These are phyloP conservation scores for Penicillium concentricum DNA, from an alignment of 2,329 filamentous ascomycete genomes.

Conservation along the genomic window DNA sequence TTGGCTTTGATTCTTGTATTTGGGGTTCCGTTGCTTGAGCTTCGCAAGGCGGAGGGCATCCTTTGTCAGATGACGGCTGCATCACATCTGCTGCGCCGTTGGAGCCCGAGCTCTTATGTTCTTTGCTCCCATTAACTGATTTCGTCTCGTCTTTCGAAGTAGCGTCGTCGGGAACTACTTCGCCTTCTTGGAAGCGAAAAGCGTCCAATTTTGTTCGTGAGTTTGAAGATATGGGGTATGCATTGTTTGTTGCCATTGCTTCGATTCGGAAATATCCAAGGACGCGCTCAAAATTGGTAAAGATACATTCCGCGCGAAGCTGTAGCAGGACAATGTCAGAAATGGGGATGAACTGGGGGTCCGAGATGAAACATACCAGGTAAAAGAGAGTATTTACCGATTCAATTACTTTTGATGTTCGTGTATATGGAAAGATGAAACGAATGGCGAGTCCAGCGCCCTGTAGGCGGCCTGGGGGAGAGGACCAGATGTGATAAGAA, in stretches of 20 bases:
- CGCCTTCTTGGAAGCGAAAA: conserved; percentile 51
- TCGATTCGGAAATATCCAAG: conserved; percentile 18
- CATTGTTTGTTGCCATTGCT: conserved; percentile 27
- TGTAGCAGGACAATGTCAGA: conserved; percentile 16
- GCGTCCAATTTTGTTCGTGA: conserved; percentile 56
- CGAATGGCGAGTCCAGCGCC: conserved; percentile 16
- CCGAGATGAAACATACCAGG: not conserved
- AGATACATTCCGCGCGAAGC: conserved; percentile 27
- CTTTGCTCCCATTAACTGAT: conserved; percentile 43
- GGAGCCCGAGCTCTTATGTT: conserved; percentile 43
- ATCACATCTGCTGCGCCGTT: conserved; percentile 33
- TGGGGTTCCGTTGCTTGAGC: conserved; percentile 16
- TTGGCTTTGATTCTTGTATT: conserved; percentile 26
- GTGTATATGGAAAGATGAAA: conserved; percentile 8
- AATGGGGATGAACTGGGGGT: not conserved
- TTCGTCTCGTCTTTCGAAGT: conserved; percentile 24
- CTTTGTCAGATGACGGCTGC: conserved; percentile 19
- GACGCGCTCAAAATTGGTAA: conserved; percentile 19
- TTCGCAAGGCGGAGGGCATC: conserved; percentile 17
- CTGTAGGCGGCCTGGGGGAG: conserved; percentile 8
- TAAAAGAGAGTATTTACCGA: not conserved
- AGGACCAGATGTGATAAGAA: conserved; percentile 21
- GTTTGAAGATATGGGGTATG: conserved; percentile 48
- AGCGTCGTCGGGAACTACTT: conserved; percentile 11
- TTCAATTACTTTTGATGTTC: not conserved